These are phyloP conservation scores for Pichia nanzhaoensis DNA, from an alignment of 805 yeast genomes.

Conservation along the genomic window DNA sequence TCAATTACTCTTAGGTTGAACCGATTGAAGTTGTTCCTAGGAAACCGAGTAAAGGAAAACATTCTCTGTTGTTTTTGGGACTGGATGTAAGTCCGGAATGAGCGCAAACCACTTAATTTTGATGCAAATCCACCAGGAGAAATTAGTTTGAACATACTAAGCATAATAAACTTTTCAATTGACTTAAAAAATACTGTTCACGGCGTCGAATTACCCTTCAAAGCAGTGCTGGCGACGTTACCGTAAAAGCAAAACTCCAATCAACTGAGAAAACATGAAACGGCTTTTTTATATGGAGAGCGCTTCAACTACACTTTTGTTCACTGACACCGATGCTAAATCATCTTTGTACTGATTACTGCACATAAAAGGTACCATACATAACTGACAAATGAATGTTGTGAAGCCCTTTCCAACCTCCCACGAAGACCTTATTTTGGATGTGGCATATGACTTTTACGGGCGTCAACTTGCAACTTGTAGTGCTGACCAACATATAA, in stretches of 20 bases:
- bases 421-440: slow-evolving; percentile 89
- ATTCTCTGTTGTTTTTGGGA: slow-evolving; percentile 6
- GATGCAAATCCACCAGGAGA: neutral
- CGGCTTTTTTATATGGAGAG: neutral
- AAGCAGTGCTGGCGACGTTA: too few relatives aligned
- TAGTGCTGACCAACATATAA: slow-evolving; percentile 89
- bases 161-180: too few relatives aligned
- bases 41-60: neutral
- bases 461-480: slow-evolving; percentile 92
- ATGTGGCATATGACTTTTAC: slow-evolving; percentile 85
- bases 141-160: neutral
- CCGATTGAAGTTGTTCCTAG: neutral
- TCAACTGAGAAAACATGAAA: too few relatives aligned
- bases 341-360: too few relatives aligned
- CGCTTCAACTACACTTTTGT: too few relatives aligned
- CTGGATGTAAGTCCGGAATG: slow-evolving; percentile 9
- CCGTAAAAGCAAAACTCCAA: too few relatives aligned
- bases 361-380: too few relatives aligned
- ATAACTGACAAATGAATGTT: slow-evolving; percentile 22
- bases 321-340: too few relatives aligned
- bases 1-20: neutral
- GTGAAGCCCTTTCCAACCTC: slow-evolving; percentile 79
- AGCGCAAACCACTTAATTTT: neutral
- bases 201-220: too few relatives aligned
- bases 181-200: too few relatives aligned